Percentiles rank a stretch among this genome's conserved stretches.
Conservation (phyloP, 371 early-diverging fungal species). For the Blakeslea trispora region DNA sequence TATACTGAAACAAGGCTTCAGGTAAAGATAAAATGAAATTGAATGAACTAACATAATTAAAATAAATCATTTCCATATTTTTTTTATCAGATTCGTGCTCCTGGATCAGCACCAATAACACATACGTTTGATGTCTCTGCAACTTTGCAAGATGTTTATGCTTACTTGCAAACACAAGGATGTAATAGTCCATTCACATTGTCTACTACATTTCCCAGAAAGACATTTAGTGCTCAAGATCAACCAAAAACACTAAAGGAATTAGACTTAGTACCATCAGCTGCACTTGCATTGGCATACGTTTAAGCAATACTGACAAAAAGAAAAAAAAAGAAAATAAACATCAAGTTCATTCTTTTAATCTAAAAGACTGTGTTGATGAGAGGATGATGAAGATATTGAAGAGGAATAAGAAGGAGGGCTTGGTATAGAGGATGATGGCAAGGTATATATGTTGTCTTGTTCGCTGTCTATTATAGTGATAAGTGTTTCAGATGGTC, state of each 20-base stretch:
- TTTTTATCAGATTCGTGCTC: constrained; percentile 53
- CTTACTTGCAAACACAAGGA: constrained; percentile 62
- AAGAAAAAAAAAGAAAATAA: neutral
- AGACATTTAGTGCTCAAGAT: constrained; percentile 43
- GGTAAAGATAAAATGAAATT: constrained; percentile 39
- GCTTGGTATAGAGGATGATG: neutral
- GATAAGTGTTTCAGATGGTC: neutral
- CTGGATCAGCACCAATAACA: constrained; percentile 58
- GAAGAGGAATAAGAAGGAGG: neutral
- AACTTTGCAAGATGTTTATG: constrained; percentile 65
- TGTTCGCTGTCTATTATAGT: neutral
- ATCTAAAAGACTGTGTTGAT: neutral
- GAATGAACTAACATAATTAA: too few relatives aligned
- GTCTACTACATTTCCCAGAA: constrained; percentile 76
- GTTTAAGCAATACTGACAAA: neutral
- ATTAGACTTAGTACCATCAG: constrained; percentile 46
- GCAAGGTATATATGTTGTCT: neutral
- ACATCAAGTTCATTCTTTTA: neutral
- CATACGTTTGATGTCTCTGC: constrained; percentile 74
- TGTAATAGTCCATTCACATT: constrained; percentile 61
- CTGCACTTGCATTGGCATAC: constrained; percentile 36
- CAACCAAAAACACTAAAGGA: constrained; percentile 50
- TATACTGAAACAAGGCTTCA: constrained; percentile 76
- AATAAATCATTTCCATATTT: too few relatives aligned
- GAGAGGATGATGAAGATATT: neutral